Base-by-base conservation (phyloP, 352 stramenopile species). In the Globisporangium nodosum region DNA sequence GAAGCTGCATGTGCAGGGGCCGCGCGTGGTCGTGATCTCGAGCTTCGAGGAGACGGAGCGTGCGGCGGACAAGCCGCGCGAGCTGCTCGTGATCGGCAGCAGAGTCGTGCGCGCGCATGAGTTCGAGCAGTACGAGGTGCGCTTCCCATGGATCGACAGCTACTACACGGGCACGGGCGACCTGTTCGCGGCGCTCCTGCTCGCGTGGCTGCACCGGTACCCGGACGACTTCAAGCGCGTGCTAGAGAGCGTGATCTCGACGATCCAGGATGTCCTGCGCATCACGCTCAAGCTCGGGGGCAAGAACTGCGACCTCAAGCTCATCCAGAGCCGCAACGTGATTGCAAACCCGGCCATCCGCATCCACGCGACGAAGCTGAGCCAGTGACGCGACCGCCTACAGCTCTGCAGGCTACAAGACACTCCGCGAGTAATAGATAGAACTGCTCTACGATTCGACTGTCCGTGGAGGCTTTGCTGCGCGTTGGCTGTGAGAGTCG, bases 161-260 rank as follows among this genome's bases (percentile, higher is more conserved):
- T 92, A 91, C 60, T 94, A 90, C 74, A 90, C 84, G 12, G 83
- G 85, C 60, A 92, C 84, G 21, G 85, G 83, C 30, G 85, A 95
- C 52, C 53, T 95, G 47, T 92, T 95, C 48, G 82, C 83, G 16
- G 81, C 85, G 58, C 66, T 93, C n/a, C 50, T 93, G 56, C 74
- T 95, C 13, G 83, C 79, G 21, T 95, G 85, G 85, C 78, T 92
- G 16, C 69, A 86, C 35, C 76, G 66, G 24, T 74, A 76, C 52
- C 81, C 81, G 7, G 42, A 64, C 46, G 73, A 90, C 58, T 89
- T 94, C 43, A 75, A 87, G 57, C 64, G 62, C 47, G 82, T 71
- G 37, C 63, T 94, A 21, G 85, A 94, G 51, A 87, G 81, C 51
- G 80, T 92, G 30, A 61, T 92, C 33, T 85, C 79, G 15, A 92